Conservation (phyloP, 106 monocot genomes). For the Posidonia australis region DNA sequence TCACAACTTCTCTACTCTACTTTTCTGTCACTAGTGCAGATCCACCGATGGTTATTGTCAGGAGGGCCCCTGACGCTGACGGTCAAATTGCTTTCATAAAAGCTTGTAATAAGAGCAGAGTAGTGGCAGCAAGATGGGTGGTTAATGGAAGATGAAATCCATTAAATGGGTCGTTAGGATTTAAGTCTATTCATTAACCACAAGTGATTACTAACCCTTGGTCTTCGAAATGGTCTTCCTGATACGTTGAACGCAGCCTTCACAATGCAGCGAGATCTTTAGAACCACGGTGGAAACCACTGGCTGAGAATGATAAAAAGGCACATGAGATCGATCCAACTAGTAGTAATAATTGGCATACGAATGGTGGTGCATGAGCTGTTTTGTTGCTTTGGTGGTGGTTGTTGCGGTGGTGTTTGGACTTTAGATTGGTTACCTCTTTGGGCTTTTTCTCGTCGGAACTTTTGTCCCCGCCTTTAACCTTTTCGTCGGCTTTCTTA, state of each 20-base stretch:
- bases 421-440: constrained; percentile 15
- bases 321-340: no score
- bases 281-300: constrained; percentile 41
- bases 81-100: no score
- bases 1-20: neutral
- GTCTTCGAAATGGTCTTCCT: constrained; percentile 37
- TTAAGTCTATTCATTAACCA: neutral
- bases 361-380: no score
- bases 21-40: no score
- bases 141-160: no score
- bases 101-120: no score
- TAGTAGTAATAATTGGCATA: no score
- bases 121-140: no score
- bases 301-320: constrained; percentile 22
- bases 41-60: no score
- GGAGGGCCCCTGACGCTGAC: no score
- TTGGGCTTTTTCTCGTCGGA: constrained; percentile 48
- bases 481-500: constrained; percentile 8
- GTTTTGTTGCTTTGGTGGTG: neutral
- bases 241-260: constrained; percentile 60
- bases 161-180: neutral
- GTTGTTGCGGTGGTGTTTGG: neutral
- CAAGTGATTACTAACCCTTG: constrained; percentile 30
- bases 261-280: constrained; percentile 70
- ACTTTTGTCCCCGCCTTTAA: constrained; percentile 16